A percentile compares a stretch with the other conserved stretches of the same genome.
Conservation (phyloP, 768 basidiomycete genomes). For the Pulveroboletus frians region DNA sequence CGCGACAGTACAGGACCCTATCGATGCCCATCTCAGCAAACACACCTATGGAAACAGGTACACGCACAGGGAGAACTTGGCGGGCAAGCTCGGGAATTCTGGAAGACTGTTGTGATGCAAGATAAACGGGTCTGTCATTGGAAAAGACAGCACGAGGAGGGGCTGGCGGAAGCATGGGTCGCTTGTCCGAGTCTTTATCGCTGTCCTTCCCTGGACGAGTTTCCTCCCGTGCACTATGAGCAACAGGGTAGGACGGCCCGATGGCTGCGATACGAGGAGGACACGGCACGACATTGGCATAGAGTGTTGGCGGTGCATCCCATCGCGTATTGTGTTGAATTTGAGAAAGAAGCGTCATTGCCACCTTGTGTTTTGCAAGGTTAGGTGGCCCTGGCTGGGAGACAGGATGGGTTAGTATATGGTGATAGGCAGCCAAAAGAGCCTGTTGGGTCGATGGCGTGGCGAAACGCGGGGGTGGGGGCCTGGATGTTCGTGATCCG, state of each 20-base stretch:
- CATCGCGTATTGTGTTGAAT: conserved; percentile 56
- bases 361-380: conserved; percentile 68
- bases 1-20: conserved; percentile 55
- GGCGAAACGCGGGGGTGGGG: conserved; percentile 30
- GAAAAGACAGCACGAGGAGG: conserved; percentile 38
- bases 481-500: conserved; percentile 16
- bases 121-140: conserved; percentile 53
- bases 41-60: neutral
- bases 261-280: conserved; percentile 59
- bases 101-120: conserved; percentile 58
- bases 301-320: conserved; percentile 66
- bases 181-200: conserved; percentile 50
- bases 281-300: conserved; percentile 52
- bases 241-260: conserved; percentile 61
- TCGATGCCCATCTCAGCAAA: conserved; percentile 5
- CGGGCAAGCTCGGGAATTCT: conserved; percentile 64
- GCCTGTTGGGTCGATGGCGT: conserved; percentile 60
- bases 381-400: conserved; percentile 46
- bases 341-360: conserved; percentile 61
- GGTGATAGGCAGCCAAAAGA: conserved; percentile 66
- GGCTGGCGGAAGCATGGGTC: conserved; percentile 29
- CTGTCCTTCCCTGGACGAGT: conserved; percentile 38
- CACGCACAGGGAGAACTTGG: conserved; percentile 60
- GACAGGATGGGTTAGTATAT: conserved; percentile 69
- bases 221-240: conserved; percentile 30